Evolutionary conservation across 2,329 filamentous ascomycete species (phyloP).

Genomic region (Fusarium irregulare): DNA sequence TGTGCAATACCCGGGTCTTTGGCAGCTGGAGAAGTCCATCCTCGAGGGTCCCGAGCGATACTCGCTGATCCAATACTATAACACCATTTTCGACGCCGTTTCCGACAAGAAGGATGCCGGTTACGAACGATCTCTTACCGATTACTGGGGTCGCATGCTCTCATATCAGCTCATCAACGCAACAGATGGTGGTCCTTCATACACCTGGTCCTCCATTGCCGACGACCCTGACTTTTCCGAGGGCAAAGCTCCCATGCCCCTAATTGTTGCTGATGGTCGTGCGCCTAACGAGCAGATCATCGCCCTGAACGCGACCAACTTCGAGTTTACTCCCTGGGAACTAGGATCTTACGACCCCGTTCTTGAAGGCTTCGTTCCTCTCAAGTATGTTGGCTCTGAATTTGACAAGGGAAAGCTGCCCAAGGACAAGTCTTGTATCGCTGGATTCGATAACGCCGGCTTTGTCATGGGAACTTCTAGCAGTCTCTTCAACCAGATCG

Average conservation of each 20-base stretch:
- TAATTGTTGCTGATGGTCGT: constrained; percentile 62
- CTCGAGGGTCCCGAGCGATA: constrained; percentile 54
- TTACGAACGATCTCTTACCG: constrained; percentile 76
- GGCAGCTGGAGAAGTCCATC: constrained; percentile 57
- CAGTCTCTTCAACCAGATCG: constrained; percentile 78
- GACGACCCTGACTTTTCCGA: constrained; percentile 56
- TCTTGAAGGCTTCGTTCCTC: constrained; percentile 69
- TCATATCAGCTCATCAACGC: constrained; percentile 87
- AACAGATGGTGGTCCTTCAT: constrained; percentile 76
- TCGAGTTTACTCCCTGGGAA: constrained; percentile 74
- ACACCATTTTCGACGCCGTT: constrained; percentile 51
- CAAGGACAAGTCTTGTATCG: constrained; percentile 59
- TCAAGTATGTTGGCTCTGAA: constrained; percentile 69
- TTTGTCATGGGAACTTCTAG: constrained; percentile 87
- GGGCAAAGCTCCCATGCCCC: constrained; percentile 60
- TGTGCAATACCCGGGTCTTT: constrained; percentile 52
- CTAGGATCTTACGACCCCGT: constrained; percentile 72
- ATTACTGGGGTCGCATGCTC: constrained; percentile 90
- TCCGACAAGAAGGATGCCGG: constrained; percentile 54
- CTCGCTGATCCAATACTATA: constrained; percentile 55
- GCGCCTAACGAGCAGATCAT: constrained; percentile 58
- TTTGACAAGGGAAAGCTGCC: constrained; percentile 62
- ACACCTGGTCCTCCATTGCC: constrained; percentile 81
- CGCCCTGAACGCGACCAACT: constrained; percentile 68
- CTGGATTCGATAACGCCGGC: constrained; percentile 81